A percentile compares a stretch with the other conserved stretches of the same genome.
Conservation (phyloP, 306 rosid genomes). For the Mimosa bimucronata region DNA sequence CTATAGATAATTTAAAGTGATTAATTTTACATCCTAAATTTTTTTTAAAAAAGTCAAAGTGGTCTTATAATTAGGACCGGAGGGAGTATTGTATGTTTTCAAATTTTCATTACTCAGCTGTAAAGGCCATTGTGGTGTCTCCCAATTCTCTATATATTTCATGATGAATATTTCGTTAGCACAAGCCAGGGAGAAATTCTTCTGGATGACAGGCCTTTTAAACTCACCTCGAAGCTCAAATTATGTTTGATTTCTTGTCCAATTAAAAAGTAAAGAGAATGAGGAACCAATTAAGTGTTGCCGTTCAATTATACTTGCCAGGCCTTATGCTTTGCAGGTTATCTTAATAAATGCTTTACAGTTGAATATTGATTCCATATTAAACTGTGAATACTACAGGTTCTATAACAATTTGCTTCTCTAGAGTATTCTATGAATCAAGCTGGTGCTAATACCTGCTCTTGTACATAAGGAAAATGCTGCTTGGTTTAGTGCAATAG, state of each 20-base stretch:
- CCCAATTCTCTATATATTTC: background rate
- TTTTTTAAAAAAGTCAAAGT: too few species aligned
- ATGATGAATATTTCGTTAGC: background rate
- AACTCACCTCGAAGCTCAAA: background rate
- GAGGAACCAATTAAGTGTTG: background rate
- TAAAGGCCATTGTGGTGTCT: background rate
- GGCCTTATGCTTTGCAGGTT: background rate
- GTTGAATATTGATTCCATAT: background rate
- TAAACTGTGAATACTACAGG: background rate
- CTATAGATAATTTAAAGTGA: too few species aligned
- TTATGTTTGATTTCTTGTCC: background rate
- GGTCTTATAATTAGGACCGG: too few species aligned
- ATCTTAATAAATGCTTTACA: background rate
- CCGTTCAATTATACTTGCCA: background rate
- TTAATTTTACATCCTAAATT: too few species aligned
- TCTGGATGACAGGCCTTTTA: background rate
- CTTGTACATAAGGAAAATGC: background rate
- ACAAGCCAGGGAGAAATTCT: background rate
- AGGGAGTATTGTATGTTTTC: background rate
- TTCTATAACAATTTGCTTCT: background rate
- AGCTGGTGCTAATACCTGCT: too few species aligned
- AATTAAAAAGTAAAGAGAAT: background rate
- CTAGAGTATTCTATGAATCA: background rate
- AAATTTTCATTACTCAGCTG: slow-evolving; percentile 1
- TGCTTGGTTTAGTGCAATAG: background rate